Conservation (phyloP, 768 basidiomycete species). For the Pulveroboletus sp. region DNA sequence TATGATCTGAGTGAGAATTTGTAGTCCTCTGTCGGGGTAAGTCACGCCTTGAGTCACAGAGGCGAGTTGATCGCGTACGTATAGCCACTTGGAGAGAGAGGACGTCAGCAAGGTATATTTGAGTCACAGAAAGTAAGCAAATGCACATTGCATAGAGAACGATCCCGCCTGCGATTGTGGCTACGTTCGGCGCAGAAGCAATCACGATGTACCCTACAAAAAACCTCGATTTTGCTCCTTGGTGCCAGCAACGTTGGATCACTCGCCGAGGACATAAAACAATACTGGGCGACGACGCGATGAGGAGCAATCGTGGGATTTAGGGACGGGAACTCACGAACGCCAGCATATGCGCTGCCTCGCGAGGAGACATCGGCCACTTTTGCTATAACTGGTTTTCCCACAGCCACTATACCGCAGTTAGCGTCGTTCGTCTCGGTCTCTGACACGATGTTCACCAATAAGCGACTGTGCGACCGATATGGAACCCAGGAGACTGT, state of each 20-base stretch:
- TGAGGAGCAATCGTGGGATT: background rate
- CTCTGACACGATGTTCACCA: slow-evolving; percentile 32
- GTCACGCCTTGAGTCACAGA: background rate
- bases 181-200: slow-evolving; percentile 43
- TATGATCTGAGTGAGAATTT: slow-evolving; percentile 59
- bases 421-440: background rate
- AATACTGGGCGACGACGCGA: slow-evolving; percentile 33
- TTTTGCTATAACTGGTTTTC: slow-evolving; percentile 71
- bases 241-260: background rate
- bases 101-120: slow-evolving; percentile 19
- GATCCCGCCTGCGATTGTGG: slow-evolving; percentile 49
- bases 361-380: slow-evolving; percentile 67
- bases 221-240: background rate
- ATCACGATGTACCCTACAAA: slow-evolving; percentile 47
- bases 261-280: slow-evolving; percentile 56
- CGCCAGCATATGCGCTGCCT: slow-evolving; percentile 54
- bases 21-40: slow-evolving; percentile 41
- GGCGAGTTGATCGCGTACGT: slow-evolving; percentile 36
- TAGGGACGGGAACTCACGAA: slow-evolving; percentile 40
- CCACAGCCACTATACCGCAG: slow-evolving; percentile 36
- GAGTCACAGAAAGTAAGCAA: background rate
- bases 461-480: slow-evolving; percentile 52
- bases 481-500: slow-evolving; percentile 53
- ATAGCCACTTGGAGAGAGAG: slow-evolving; percentile 44
- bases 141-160: slow-evolving; percentile 53